Base-by-base conservation (phyloP, 495 filamentous ascomycete species). In the Acidiella bohemica region DNA sequence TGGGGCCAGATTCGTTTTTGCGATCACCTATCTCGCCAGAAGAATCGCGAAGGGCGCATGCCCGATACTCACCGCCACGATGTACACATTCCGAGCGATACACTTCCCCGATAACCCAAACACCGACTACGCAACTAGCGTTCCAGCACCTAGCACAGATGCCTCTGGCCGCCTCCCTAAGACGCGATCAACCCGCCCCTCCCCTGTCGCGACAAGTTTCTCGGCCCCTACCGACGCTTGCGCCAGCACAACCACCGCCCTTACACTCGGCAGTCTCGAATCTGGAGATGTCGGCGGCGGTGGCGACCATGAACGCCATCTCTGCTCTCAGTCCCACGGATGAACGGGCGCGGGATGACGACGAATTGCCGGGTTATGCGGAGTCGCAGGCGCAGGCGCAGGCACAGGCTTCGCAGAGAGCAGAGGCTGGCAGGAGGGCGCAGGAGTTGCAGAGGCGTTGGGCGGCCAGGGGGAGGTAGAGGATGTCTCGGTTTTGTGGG, bases 321-420 rank as follows among this genome's bases (percentile, higher is more conserved):
- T n/a, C n/a, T n/a, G n/a, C n/a, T n/a, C n/a, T n/a, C n/a, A n/a
- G n/a, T n/a, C n/a, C n/a, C n/a, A n/a, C n/a, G n/a, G 44, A 46
- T 10, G 53, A 51, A 0, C 32, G 52, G n/a, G 2, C 12, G 24
- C 31, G 8, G 9, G 8, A 16, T 4, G 55, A 60, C 17, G 57
- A 60, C 22, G 57, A 60, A 32, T 28, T 58, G 18, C 57, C 57
- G n/a, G 41, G 54, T 36, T 60, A 60, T 34, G 57, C 55, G 23
- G 44, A 53, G 43, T 58, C 55, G 28, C 57, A 60, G 47, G 55
- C 55, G 13, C 50, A 58, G 29, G 56, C 54, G 42, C 51, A 50
- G 24, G 56, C 54, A 42, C 51, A 50, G 24, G 46, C 32, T 16
- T 38, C 10, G n/a, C 49, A 48, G 33, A 36, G 55, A 17, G 33